Evolutionary conservation across 2,329 filamentous ascomycete genomes (phyloP).

Genomic region (Coniochaeta sp.): DNA sequence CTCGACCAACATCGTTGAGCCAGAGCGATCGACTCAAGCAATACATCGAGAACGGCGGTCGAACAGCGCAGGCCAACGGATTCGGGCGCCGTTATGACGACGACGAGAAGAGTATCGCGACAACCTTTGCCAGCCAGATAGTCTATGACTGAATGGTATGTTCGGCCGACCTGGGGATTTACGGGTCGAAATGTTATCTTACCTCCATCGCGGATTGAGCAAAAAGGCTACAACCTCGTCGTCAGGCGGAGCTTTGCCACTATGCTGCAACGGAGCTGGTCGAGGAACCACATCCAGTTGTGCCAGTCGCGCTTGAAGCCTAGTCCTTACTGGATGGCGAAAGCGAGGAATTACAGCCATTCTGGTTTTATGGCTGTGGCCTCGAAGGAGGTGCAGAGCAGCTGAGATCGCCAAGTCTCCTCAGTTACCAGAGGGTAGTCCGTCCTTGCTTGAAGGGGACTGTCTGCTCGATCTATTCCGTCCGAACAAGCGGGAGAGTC

Average conservation of each 20-base stretch:
- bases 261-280: not conserved
- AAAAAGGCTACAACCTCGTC: not conserved
- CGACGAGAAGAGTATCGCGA: conserved; percentile 92
- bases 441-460: not conserved
- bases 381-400: not conserved
- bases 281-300: not conserved
- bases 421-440: not conserved
- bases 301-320: not conserved
- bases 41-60: conserved; percentile 81
- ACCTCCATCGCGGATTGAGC: not conserved
- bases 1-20: conserved; percentile 53
- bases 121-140: conserved; percentile 92
- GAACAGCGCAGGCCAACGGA: conserved; percentile 58
- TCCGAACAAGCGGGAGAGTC: not conserved
- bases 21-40: conserved; percentile 90
- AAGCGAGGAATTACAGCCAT: not conserved
- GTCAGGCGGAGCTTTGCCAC: not conserved
- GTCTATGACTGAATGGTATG: conserved; percentile 41
- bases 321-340: not conserved
- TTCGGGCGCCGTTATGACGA: conserved; percentile 74
- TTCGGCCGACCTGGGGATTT: not conserved
- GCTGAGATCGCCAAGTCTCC: not conserved
- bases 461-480: not conserved
- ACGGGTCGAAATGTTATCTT: not conserved
- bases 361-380: not conserved